Conservation (phyloP, 345 rosid species). For the Orychophragmus violaceus region DNA sequence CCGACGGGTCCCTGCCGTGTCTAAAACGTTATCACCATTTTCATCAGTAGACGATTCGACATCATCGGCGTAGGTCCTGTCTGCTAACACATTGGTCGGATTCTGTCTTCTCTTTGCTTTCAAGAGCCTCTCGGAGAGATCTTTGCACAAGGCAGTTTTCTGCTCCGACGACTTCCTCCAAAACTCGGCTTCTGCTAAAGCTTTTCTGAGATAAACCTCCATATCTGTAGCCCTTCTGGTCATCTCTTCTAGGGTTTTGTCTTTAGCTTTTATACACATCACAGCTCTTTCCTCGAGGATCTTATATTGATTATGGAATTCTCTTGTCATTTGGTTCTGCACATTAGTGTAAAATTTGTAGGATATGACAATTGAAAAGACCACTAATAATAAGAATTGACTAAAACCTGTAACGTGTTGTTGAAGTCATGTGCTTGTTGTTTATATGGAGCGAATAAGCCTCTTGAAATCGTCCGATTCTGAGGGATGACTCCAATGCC, state of each 20-base stretch:
- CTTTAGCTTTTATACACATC: neutral
- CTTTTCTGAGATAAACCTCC: neutral
- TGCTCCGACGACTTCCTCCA: neutral
- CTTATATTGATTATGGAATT: neutral
- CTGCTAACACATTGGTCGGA: rapidly evolving
- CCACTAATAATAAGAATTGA: neutral
- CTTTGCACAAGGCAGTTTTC: neutral
- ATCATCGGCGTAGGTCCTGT: neutral
- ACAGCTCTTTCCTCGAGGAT: neutral
- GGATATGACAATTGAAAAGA: neutral
- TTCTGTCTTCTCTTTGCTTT: neutral
- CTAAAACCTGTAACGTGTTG: neutral
- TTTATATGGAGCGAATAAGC: neutral
- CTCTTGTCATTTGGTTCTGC: neutral
- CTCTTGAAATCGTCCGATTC: neutral
- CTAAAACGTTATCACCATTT: neutral
- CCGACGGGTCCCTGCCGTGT: neutral
- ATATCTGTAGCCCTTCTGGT: neutral
- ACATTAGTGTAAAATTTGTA: neutral
- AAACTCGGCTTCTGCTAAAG: neutral
- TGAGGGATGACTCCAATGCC: neutral
- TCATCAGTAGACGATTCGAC: slow-evolving; percentile 9
- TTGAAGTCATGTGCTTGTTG: neutral
- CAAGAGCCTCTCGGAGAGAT: neutral
- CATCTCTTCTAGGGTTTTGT: neutral